phyloP scores from a whole-genome alignment of 768 basidiomycete genomes.

The Fomitopsis pulvina region DNA sequence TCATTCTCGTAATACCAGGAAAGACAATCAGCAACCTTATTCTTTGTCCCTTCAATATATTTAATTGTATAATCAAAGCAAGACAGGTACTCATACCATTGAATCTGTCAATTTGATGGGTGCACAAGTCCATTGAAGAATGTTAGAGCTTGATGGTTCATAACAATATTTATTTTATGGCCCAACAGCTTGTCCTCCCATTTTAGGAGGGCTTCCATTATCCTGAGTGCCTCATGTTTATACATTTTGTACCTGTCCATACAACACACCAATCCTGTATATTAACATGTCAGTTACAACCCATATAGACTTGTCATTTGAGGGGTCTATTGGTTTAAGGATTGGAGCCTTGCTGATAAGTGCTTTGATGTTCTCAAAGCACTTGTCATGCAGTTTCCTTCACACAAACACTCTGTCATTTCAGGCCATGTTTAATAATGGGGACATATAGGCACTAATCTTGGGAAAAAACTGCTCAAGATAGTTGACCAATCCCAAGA shows the following conservation, averaged over 20 bases:
- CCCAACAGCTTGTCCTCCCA: constrained; percentile 16
- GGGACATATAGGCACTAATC: constrained; percentile 24
- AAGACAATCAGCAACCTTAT: constrained; percentile 25
- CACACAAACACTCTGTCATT: no score
- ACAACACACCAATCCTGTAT: no score
- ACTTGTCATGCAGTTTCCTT: no score
- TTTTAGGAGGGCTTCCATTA: no score
- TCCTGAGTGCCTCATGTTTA: no score
- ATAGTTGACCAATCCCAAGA: constrained; percentile 32
- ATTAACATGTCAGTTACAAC: no score
- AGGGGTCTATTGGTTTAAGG: no score
- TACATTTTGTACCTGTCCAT: no score
- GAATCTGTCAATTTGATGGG: constrained; percentile 27
- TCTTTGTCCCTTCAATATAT: constrained; percentile 25
- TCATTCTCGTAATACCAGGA: constrained; percentile 14
- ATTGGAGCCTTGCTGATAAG: no score
- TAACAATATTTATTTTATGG: constrained; percentile 10
- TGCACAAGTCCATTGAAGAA: constrained; percentile 27
- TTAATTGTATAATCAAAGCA: constrained; percentile 23
- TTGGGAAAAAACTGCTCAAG: constrained; percentile 4
- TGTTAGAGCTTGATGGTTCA: constrained; percentile 16
- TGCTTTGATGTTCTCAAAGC: no score
- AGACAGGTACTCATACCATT: constrained; percentile 30
- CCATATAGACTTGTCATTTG: no score
- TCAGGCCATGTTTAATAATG: constrained; percentile 32